Evolutionary conservation across 2,329 filamentous ascomycete species (phyloP), one percentile per base, ranked within the genome.

Genomic region (Phoma sp.): DNA sequence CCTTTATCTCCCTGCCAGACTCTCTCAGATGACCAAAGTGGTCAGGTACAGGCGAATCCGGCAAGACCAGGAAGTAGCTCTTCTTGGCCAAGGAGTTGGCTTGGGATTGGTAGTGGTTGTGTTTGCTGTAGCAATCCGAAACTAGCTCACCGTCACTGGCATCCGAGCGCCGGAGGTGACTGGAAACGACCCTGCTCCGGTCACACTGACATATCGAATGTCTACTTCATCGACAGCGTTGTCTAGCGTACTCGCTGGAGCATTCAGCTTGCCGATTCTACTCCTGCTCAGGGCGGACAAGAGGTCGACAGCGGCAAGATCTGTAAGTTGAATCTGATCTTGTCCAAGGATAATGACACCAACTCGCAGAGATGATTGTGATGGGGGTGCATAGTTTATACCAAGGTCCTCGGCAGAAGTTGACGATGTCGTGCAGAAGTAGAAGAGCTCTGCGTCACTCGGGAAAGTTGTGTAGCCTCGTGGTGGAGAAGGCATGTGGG

Each of bases 1-100:
- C 71, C 70, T 74, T 73, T 73, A 58, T 63, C 69, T 74, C 70
- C 68, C 62, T 65, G 71, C 70, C 67, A 74, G 70, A 70, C 53
- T 70, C 66, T 70, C 63, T 65, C 56, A 69, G 62, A 69, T 68
- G 63, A 62, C 65, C 63, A 61, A 57, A 41, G 52, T 38, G 68
- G 61, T 50, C 67, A 68, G 67, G 62, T 66, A 64, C 63, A 62
- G 65, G 63, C 62, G 66, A 71, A 70, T 70, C 70, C 68, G 62
- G 68, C 70, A 48, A 55, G 68, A 67, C 68, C 65, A 66, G 63
- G 67, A 68, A 66, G 61, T 57, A 60, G 63, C 45, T 52, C 57
- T 71, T 68, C 62, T 68, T 70, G 67, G 67, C 65, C 61, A 55
- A 64, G 68, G 66, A 70, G 64, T 66, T 58, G 66, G 63, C 56